A percentile compares a stretch with the other conserved stretches of the same genome.
phyloP scores from a whole-genome alignment of 306 rosid species.

The Pyrus communis region DNA sequence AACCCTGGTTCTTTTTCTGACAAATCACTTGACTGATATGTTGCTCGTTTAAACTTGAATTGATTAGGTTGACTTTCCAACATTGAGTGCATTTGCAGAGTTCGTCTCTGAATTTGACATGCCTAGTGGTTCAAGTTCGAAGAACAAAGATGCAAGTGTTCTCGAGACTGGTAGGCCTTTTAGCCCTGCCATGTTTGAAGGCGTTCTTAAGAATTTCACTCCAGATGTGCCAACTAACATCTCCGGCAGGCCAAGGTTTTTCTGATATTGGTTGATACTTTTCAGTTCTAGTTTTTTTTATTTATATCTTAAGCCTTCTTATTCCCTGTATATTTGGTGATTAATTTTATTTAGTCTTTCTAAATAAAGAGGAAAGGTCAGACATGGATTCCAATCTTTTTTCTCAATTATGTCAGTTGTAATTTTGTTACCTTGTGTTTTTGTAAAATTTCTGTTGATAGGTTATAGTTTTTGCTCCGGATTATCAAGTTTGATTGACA shows the following conservation, averaged over 20 bases:
- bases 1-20: background rate
- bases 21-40: background rate
- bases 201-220: constrained; percentile 56
- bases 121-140: constrained; percentile 41
- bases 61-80: constrained; percentile 69
- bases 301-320: background rate
- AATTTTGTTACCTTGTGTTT: background rate
- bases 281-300: background rate
- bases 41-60: constrained; percentile 4
- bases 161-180: constrained; percentile 70
- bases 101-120: constrained; percentile 60
- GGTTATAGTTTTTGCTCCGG: background rate
- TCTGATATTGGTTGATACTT: background rate
- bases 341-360: background rate
- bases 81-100: constrained; percentile 65
- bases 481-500: background rate
- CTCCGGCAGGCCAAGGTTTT: constrained; percentile 86
- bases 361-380: background rate
- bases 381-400: background rate
- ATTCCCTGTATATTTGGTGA: background rate
- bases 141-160: constrained; percentile 37
- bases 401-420: too few relatives aligned
- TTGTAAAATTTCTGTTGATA: background rate
- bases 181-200: constrained; percentile 79
- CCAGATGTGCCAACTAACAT: constrained; percentile 64